Percentiles rank a stretch among this genome's conserved stretches.
phyloP scores from a whole-genome alignment of 2,329 filamentous ascomycete species.

The Microcyclospora pomicola region DNA sequence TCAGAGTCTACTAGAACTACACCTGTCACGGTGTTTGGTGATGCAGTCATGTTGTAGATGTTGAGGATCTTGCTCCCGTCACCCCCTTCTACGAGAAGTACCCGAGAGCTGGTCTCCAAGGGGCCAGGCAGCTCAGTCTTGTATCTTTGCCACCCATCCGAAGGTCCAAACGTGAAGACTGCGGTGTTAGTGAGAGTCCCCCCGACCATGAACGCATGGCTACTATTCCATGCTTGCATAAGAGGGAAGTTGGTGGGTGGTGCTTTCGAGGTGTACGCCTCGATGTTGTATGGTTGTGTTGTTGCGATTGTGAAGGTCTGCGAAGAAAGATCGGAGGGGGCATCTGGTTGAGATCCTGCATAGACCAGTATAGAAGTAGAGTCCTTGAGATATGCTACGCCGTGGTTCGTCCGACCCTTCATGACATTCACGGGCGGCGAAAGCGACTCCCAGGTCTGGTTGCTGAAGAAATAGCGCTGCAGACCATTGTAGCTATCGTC shows the following conservation, averaged over 20 bases:
- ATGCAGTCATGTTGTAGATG: slow-evolving; percentile 59
- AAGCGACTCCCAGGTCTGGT: slow-evolving; percentile 46
- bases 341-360: slow-evolving; percentile 55
- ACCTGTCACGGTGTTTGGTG: slow-evolving; percentile 62
- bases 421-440: slow-evolving; percentile 39
- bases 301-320: slow-evolving; percentile 64
- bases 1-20: slow-evolving; percentile 50
- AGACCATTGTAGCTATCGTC: slow-evolving; percentile 54
- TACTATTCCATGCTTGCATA: slow-evolving; percentile 59
- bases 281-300: slow-evolving; percentile 48
- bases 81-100: slow-evolving; percentile 52
- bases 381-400: slow-evolving; percentile 57
- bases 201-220: slow-evolving; percentile 60
- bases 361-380: slow-evolving; percentile 66
- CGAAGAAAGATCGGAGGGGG: slow-evolving; percentile 42
- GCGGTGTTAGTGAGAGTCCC: slow-evolving; percentile 51
- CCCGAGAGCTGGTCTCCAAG: slow-evolving; percentile 22
- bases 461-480: slow-evolving; percentile 50
- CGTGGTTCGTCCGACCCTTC: slow-evolving; percentile 60
- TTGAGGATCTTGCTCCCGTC: slow-evolving; percentile 69
- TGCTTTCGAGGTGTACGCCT: slow-evolving; percentile 44
- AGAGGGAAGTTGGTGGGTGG: slow-evolving; percentile 55
- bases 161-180: slow-evolving; percentile 58
- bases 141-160: slow-evolving; percentile 52
- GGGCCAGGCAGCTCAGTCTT: slow-evolving; percentile 45